phyloP scores from a whole-genome alignment of 176 grass and related monocot genomes.

The Phyllostachys edulis region DNA sequence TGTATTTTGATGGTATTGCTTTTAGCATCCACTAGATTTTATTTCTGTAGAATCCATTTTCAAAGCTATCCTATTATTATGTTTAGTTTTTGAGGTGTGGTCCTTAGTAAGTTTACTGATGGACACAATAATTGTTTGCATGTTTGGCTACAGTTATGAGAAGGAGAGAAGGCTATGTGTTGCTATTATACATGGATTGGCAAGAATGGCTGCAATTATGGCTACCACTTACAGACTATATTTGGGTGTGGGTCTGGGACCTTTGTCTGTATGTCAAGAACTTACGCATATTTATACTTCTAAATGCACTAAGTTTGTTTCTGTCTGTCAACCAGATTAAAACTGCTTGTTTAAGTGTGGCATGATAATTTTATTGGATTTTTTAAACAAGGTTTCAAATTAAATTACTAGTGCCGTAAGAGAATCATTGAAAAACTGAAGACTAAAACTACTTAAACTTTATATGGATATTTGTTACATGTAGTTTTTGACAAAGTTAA shows the following conservation, averaged over 20 bases:
- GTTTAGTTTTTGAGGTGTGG: constrained; percentile 1
- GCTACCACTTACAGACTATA: constrained; percentile 95
- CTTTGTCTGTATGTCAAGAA: constrained; percentile 77
- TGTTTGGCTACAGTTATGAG: constrained; percentile 72
- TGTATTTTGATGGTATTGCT: neutral
- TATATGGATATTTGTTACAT: constrained; percentile 27
- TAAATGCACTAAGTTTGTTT: constrained; percentile 1
- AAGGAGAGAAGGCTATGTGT: constrained; percentile 87
- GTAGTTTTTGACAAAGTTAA: constrained; percentile 86
- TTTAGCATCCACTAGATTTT: constrained; percentile 1
- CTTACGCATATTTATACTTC: neutral
- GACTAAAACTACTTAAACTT: constrained; percentile 14
- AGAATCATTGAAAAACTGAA: constrained; percentile 2
- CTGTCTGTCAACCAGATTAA: neutral
- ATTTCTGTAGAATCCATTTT: neutral
- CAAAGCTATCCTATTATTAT: constrained; percentile 1
- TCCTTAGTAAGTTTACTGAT: constrained; percentile 13
- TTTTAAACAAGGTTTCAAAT: constrained; percentile 3
- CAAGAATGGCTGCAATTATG: constrained; percentile 99
- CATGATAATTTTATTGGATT: constrained; percentile 6
- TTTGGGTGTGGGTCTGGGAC: constrained; percentile 77
- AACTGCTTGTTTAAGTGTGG: neutral
- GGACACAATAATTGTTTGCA: neutral
- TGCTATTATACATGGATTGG: constrained; percentile 93
- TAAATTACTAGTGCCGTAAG: neutral